These are phyloP conservation scores for Chrysanthemum seticuspe DNA, from an alignment of 129 eudicot species.

Conservation along the genomic window DNA sequence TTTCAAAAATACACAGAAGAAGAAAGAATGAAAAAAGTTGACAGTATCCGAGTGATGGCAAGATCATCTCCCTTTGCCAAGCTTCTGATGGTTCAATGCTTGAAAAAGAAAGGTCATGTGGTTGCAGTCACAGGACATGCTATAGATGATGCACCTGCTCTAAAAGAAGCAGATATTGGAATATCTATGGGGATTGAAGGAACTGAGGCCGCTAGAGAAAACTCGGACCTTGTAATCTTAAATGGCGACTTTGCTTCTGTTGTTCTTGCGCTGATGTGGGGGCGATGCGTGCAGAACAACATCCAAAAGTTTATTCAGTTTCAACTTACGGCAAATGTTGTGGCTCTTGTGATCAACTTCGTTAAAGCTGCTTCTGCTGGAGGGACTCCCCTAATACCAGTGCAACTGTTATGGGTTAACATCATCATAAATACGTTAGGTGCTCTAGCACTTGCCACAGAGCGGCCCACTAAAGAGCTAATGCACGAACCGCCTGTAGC, in stretches of 20 bases:
- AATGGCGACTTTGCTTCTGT: constrained; percentile 49
- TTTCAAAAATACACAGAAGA: constrained; percentile 44
- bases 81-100: constrained; percentile 48
- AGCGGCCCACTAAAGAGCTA: constrained; percentile 37
- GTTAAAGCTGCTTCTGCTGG: constrained; percentile 53
- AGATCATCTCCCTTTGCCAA: constrained; percentile 64
- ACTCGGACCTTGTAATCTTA: constrained; percentile 51
- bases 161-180: constrained; percentile 63
- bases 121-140: constrained; percentile 62
- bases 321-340: constrained; percentile 55
- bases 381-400: constrained; percentile 47
- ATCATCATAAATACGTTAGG: constrained; percentile 51
- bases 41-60: constrained; percentile 50
- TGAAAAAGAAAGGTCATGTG: constrained; percentile 47
- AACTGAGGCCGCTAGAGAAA: constrained; percentile 56
- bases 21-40: constrained; percentile 46
- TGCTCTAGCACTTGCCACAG: constrained; percentile 47
- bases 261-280: constrained; percentile 41
- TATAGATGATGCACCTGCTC: constrained; percentile 58
- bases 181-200: constrained; percentile 68
- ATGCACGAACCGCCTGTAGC: constrained; percentile 33
- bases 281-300: constrained; percentile 56
- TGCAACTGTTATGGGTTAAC: constrained; percentile 53
- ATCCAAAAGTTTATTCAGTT: constrained; percentile 64
- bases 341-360: constrained; percentile 52